Evolutionary conservation across 805 yeast species (phyloP).

Genomic region (Cephaloascus albidus): DNA sequence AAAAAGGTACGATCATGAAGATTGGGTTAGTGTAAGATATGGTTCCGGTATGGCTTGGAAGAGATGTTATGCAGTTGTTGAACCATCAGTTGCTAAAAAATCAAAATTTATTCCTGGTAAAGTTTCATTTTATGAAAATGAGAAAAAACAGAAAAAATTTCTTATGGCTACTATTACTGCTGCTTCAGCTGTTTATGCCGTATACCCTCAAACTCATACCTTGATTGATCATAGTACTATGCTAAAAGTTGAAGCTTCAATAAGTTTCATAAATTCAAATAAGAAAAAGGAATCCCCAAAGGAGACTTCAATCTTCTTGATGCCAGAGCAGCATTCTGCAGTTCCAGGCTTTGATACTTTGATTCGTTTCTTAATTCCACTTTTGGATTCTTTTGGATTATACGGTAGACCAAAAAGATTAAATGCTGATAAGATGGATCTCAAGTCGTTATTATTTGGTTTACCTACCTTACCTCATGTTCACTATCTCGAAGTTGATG

Average conservation of each 20-base stretch:
- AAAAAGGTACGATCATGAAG: constrained; percentile 79
- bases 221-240: constrained; percentile 83
- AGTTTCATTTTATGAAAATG: constrained; percentile 74
- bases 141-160: constrained; percentile 52
- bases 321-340: constrained; percentile 33
- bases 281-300: constrained; percentile 31
- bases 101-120: constrained; percentile 49
- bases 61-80: constrained; percentile 84
- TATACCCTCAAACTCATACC: constrained; percentile 80
- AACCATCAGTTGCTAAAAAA: constrained; percentile 49
- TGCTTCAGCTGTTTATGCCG: constrained; percentile 72
- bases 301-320: constrained; percentile 31
- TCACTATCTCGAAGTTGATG: constrained; percentile 28
- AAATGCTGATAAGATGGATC: constrained; percentile 31
- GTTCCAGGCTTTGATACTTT: constrained; percentile 42
- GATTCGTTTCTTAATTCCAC: constrained; percentile 30
- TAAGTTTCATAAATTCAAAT: constrained; percentile 40
- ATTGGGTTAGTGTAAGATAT: constrained; percentile 90
- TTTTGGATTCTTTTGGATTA: constrained; percentile 31
- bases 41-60: constrained; percentile 99
- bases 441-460: constrained; percentile 30
- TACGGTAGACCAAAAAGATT: constrained; percentile 35
- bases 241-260: constrained; percentile 81
- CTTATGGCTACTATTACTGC: constrained; percentile 73
- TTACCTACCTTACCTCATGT: constrained; percentile 35